A percentile compares a stretch with the other conserved stretches of the same genome.
Conservation (phyloP, 179 eudicot genomes). For the Beta corolliflora region DNA sequence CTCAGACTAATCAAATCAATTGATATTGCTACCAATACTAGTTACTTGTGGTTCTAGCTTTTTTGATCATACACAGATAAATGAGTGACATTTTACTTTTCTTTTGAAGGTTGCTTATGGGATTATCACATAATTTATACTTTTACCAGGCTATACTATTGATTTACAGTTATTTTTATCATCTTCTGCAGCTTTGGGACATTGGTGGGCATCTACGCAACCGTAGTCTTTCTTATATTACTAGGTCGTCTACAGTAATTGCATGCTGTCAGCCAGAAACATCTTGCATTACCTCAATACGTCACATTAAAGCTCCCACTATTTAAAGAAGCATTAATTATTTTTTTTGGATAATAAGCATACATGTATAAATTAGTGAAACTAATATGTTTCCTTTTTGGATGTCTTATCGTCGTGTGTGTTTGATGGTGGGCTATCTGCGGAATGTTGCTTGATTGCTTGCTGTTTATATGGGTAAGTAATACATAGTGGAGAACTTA, state of each 20-base stretch:
- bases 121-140: not conserved
- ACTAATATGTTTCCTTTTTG: constrained; percentile 27
- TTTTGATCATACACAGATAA: not conserved
- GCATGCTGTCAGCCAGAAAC: too few relatives aligned
- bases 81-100: not conserved
- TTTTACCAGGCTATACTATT: not conserved
- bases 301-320: too few relatives aligned
- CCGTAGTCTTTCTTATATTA: constrained; percentile 55
- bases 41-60: not conserved
- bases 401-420: constrained; percentile 22
- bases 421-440: constrained; percentile 32
- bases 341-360: too few relatives aligned
- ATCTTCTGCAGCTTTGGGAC: constrained; percentile 48
- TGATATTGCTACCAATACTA: not conserved
- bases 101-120: not conserved
- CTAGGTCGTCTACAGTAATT: too few relatives aligned
- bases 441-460: constrained; percentile 32
- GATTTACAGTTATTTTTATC: not conserved
- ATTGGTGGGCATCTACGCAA: constrained; percentile 51
- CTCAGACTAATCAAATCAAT: not conserved
- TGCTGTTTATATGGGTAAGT: constrained; percentile 95
- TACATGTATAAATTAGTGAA: not conserved
- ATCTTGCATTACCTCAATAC: too few relatives aligned
- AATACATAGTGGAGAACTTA: constrained; percentile 30
- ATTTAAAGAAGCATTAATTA: too few relatives aligned